Evolutionary conservation across 805 yeast genomes (phyloP).

Genomic region (Komagataella pseudopastoris): DNA sequence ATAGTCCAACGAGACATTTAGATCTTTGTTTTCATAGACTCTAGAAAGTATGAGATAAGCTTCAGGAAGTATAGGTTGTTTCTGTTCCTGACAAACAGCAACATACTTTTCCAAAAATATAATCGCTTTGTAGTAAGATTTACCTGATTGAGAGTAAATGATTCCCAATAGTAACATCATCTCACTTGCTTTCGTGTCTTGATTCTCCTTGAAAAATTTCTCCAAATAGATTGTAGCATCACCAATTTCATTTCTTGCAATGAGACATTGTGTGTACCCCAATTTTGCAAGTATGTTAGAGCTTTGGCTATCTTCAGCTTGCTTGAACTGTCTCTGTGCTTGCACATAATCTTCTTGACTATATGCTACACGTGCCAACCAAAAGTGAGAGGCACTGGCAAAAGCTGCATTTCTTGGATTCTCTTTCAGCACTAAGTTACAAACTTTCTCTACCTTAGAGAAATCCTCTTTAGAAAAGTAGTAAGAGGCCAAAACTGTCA

Average conservation of each 20-base stretch:
- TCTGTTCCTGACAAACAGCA: slow-evolving; percentile 38
- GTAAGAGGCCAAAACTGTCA: slow-evolving; percentile 55
- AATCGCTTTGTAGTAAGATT: slow-evolving; percentile 36
- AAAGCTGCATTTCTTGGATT: slow-evolving; percentile 22
- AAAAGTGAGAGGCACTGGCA: slow-evolving; percentile 54
- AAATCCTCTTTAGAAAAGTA: slow-evolving; percentile 57
- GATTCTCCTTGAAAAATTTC: slow-evolving; percentile 47
- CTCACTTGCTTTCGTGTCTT: slow-evolving; percentile 48
- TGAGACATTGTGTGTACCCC: slow-evolving; percentile 80
- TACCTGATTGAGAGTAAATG: slow-evolving; percentile 39
- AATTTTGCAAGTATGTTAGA: slow-evolving; percentile 56
- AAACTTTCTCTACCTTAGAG: slow-evolving; percentile 41
- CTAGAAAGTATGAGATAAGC: slow-evolving; percentile 60
- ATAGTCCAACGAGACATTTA: slow-evolving; percentile 52
- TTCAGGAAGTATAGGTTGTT: slow-evolving; percentile 46
- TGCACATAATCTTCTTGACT: slow-evolving; percentile 43
- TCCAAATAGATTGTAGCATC: slow-evolving; percentile 86
- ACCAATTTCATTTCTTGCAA: slow-evolving; percentile 56
- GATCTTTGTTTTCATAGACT: slow-evolving; percentile 53
- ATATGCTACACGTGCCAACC: slow-evolving; percentile 77
- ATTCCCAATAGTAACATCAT: slow-evolving; percentile 66
- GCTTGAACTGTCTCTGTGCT: slow-evolving; percentile 63
- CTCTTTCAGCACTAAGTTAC: slow-evolving; percentile 27
- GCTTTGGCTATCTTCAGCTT: slow-evolving; percentile 53
- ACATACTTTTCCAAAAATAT: slow-evolving; percentile 57